These are phyloP conservation scores for Penicillium samsonianum DNA, from an alignment of 495 filamentous ascomycete species.

Conservation along the genomic window DNA sequence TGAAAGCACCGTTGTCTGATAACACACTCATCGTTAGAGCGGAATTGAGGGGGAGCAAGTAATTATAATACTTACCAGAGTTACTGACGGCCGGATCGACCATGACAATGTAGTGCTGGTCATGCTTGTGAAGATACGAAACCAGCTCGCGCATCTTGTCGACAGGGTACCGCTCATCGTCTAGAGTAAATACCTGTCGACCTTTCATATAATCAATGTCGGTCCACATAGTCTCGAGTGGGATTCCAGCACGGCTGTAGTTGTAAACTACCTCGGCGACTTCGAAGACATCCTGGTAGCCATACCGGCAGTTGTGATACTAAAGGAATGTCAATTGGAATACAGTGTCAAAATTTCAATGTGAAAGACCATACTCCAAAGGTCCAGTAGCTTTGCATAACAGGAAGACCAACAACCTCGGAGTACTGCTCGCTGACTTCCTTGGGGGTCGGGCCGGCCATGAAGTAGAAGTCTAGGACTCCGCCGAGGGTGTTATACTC, in stretches of 20 bases:
- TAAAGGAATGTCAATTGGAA: conserved; percentile 15
- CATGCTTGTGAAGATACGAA: conserved; percentile 65
- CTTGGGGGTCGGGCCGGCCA: conserved; percentile 70
- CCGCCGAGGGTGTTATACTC: conserved; percentile 86
- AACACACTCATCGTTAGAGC: background rate
- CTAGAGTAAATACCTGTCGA: conserved; percentile 71
- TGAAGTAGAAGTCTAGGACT: conserved; percentile 81
- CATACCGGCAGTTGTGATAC: conserved; percentile 83
- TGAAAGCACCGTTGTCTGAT: conserved; percentile 63
- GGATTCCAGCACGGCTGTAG: conserved; percentile 73
- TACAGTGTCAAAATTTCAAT: background rate
- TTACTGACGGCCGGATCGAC: conserved; percentile 75
- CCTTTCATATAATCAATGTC: conserved; percentile 80
- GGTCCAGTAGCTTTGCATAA: conserved; percentile 85
- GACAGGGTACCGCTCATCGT: conserved; percentile 70
- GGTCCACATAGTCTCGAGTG: conserved; percentile 88
- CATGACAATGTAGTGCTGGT: conserved; percentile 85
- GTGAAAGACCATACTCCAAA: conserved; percentile 55
- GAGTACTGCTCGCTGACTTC: conserved; percentile 75
- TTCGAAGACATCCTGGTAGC: conserved; percentile 74
- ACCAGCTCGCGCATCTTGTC: conserved; percentile 68
- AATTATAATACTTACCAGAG: conserved; percentile 32
- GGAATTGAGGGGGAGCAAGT: background rate
- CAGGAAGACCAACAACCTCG: conserved; percentile 64
- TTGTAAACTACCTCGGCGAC: conserved; percentile 80